Evolutionary conservation across 495 filamentous ascomycete species (phyloP), one percentile per base, ranked within the genome.

Genomic region (Talaromyces stipitatus): DNA sequence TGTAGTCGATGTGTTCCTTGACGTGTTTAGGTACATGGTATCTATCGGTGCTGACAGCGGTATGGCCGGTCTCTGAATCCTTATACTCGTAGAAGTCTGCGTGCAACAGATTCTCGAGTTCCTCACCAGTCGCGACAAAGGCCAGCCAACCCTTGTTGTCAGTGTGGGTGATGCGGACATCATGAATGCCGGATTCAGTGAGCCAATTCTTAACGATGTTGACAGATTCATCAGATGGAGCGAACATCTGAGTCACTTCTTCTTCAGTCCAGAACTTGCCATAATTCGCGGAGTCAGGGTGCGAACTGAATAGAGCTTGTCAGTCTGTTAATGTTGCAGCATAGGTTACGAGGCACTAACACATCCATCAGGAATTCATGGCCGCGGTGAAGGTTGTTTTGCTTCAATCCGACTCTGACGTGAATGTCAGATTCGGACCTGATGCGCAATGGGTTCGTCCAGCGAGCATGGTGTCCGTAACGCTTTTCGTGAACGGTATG

Each of bases 31-130:
- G 82, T 2, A 84, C 66, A 54, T 78, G 74, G 54, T 84, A 85
- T 36, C 63, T 70, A 9, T 50, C 41, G 66, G 54, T 28, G 9
- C 16, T 16, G 10, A 51, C 53, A 22, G 71, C 71, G 24, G 63
- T 62, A 30, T 73, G 67, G n/a, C 77, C 75, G 22, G 67, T 71
- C 8, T 68, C 62, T 14, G 55, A 29, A 57, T 85, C 79, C 30
- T 76, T 68, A 60, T 84, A 84, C 27, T 81, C 16, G 59, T 80
- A 76, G 61, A 83, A 86, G 57, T 85, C 69, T 4, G 83, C 80
- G 53, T 78, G 71, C 33, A 86, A 72, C 24, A 86, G 73, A 14
- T 66, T 66, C 62, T 85, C 82, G 1, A 78, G 69, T 58, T 84
- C 80, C 6, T 66, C 60, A 2, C 74, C 76, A 16, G 75, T 71